Evolutionary conservation across 805 yeast genomes (phyloP), one percentile per base, ranked within the genome.

Genomic region (Teunomyces atbi): DNA sequence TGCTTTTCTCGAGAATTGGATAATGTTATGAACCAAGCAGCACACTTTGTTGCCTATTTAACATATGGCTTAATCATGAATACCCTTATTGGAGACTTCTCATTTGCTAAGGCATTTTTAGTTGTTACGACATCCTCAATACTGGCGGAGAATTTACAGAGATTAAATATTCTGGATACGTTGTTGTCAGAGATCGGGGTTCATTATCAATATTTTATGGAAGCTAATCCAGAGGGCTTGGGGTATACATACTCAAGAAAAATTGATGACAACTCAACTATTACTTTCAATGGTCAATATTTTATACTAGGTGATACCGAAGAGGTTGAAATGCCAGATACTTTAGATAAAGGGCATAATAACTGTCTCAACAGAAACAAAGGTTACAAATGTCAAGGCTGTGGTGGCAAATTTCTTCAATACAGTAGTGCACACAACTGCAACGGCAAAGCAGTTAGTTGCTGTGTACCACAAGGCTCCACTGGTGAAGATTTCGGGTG

Each of bases 21-120:
- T 40, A 16, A 29, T 40, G 43, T 11, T 40, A 40, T 29, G 36
- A 40, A n/a, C 16, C 34, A 28, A 21, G 13, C 5, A 28, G 23
- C 16, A 16, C 26, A 16, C 27, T 19, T 33, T 15, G 36, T 18
- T 33, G 16, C 21, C 16, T 33, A 33, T 33, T 33, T 33, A 15
- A 33, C 7, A 4, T 15, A 16, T 18, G 16, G 21, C 5, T 33
- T 33, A 23, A 13, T 33, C 20, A 33, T 33, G 8, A 8, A 33
- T 12, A 11, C 21, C 36, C 36, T 33, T 23, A 33, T 33, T 33
- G 36, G 36, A 33, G 21, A 23, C 19, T 4, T 8, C 19, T 15
- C 10, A 6, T 33, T 16, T 19, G 36, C 21, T 18, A 6, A 8
- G 19, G 36, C 21, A 7, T 33, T 8, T 15, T 18, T 23, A 12